Evolutionary conservation across 78 protist genomes (phyloP), one percentile per base, ranked within the genome.

Genomic region (Fonticula alba): DNA sequence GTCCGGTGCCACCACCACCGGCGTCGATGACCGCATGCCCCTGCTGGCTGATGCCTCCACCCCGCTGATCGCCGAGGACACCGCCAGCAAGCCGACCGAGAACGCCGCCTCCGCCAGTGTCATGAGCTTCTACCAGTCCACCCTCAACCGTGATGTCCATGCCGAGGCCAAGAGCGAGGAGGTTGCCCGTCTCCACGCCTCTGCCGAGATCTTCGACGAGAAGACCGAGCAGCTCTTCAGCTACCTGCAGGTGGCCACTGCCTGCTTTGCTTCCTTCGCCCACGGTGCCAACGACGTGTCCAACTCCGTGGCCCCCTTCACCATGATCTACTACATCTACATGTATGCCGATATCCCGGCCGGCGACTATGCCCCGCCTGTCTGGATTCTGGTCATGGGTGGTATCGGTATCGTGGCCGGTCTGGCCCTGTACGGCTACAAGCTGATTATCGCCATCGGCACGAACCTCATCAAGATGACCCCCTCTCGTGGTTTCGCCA

Each of bases 271-370:
- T 4, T 58, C 75, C 0, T 40, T 76, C 36, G 73, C 74, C 13
- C 75, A 69, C 68, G 81, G 81, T 9, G 58, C 72, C 55, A 69
- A 69, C 51, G 75, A 76, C 49, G 68, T 69, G 9, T 68, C 69
- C 31, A 74, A 67, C 67, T 59, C 80, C 55, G 54, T 66, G 47
- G 73, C 58, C 24, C 70, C 80, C 7, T 62, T 74, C 29, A 0
- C 74, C 13, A 38, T 74, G 31, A 27, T 69, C 20, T 50, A 1
- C 27, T 2, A 3, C 33, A 5, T 61, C 27, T 74, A 43, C 43
- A 0, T 0, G 10, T 0, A 17, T 33, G 61, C 57, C 27, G 1
- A 64, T 0, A n/a, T 43, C 1, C 13, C n/a, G 0, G 63, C 11
- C 22, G 46, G 3, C 26, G 53, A 57, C 35, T 26, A 60, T 43